Conservation (phyloP, 768 basidiomycete species). For the Trametes gibbosa region DNA sequence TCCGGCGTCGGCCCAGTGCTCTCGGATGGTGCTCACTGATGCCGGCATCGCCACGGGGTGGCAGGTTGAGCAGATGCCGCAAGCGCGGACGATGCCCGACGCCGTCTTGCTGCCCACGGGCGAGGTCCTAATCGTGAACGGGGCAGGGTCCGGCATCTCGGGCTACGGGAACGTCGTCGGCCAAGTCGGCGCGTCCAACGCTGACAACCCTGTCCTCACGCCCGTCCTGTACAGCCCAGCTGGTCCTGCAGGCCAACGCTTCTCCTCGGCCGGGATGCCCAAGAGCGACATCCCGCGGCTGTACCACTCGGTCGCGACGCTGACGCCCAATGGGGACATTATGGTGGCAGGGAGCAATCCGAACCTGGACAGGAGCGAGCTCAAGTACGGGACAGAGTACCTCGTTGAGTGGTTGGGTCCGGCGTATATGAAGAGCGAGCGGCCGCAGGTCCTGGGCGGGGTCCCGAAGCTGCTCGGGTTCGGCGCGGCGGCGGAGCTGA, state of each 20-base stretch:
- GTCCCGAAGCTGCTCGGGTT: slow-evolving; percentile 41
- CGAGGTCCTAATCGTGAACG: slow-evolving; percentile 71
- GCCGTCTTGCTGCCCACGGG: slow-evolving; percentile 81
- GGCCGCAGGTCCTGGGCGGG: slow-evolving; percentile 48
- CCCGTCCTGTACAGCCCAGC: slow-evolving; percentile 69
- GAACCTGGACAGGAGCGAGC: slow-evolving; percentile 72
- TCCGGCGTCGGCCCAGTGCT: slow-evolving; percentile 70
- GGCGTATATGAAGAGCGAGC: slow-evolving; percentile 64
- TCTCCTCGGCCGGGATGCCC: slow-evolving; percentile 55
- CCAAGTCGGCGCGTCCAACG: slow-evolving; percentile 76
- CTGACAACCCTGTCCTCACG: slow-evolving; percentile 64
- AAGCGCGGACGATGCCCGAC: slow-evolving; percentile 74
- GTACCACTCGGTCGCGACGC: slow-evolving; percentile 82
- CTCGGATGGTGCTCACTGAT: slow-evolving; percentile 62
- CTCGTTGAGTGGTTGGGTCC: slow-evolving; percentile 85
- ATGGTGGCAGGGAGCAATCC: slow-evolving; percentile 86
- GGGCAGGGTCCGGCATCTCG: slow-evolving; percentile 68
- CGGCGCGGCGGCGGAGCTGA: slow-evolving; percentile 45
- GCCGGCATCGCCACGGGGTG: slow-evolving; percentile 66
- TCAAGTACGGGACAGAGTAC: slow-evolving; percentile 81
- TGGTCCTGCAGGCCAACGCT: slow-evolving; percentile 54
- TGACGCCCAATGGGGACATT: slow-evolving; percentile 67
- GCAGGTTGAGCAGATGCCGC: slow-evolving; percentile 73
- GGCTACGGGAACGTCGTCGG: slow-evolving; percentile 73
- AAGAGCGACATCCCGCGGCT: slow-evolving; percentile 67